These are phyloP conservation scores for Aspergillus sp. DNA, from an alignment of 2,329 filamentous ascomycete species.

Conservation along the genomic window DNA sequence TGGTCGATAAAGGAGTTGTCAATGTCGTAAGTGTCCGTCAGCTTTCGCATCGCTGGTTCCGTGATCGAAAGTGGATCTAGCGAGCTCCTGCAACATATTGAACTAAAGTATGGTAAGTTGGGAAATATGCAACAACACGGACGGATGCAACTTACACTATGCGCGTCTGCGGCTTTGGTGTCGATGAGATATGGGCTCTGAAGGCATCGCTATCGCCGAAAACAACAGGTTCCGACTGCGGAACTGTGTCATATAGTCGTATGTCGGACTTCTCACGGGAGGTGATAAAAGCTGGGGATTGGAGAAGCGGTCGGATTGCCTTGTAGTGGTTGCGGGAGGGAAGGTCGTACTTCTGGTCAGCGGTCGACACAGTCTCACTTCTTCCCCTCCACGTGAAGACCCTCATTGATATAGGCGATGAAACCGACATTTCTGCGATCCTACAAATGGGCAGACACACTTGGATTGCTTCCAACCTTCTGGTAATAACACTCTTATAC, in stretches of 20 bases:
- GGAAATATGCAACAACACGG: too few species aligned
- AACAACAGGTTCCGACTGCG: not conserved
- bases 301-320: not conserved
- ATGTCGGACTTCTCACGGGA: not conserved
- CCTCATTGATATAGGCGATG: not conserved
- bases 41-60: constrained; percentile 8
- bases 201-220: constrained; percentile 16
- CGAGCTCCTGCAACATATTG: constrained; percentile 15
- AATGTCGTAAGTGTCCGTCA: constrained; percentile 16
- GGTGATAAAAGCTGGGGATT: not conserved
- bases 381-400: constrained; percentile 8
- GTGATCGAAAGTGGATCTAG: constrained; percentile 18
- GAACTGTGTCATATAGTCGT: not conserved
- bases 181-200: constrained; percentile 9
- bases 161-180: constrained; percentile 9
- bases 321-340: not conserved
- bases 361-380: not conserved
- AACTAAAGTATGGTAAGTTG: constrained; percentile 2
- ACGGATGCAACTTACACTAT: constrained; percentile 9
- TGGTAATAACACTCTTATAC: too few species aligned
- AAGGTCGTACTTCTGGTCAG: not conserved
- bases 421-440: too few species aligned
- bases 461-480: too few species aligned
- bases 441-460: too few species aligned
- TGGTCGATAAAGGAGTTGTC: constrained; percentile 14